Conservation (phyloP, 192 early-diverging fungal genomes). For the Coemansia sp. region DNA sequence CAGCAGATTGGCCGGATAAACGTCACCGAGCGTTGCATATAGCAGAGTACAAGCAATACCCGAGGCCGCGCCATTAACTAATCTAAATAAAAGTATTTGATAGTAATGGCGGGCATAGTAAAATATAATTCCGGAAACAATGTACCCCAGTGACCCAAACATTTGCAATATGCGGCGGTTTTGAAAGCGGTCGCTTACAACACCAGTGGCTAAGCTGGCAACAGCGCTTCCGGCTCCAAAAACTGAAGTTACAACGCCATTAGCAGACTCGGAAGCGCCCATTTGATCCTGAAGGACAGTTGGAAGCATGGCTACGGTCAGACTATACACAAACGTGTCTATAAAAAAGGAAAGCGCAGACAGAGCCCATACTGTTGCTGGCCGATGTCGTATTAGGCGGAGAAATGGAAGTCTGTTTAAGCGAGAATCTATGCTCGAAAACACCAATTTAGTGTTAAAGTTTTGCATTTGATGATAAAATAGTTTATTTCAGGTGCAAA, state of each 20-base stretch:
- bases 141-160: slow-evolving; percentile 18
- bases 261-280: slow-evolving; percentile 31
- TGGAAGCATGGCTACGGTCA: slow-evolving; percentile 34
- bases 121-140: slow-evolving; percentile 24
- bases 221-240: slow-evolving; percentile 29
- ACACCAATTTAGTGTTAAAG: too few species aligned
- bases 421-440: background rate
- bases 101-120: slow-evolving; percentile 28
- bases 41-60: slow-evolving; percentile 30
- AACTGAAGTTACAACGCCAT: slow-evolving; percentile 37
- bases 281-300: slow-evolving; percentile 31
- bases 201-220: slow-evolving; percentile 9
- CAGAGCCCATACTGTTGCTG: slow-evolving; percentile 32
- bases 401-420: background rate
- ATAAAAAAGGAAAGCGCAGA: slow-evolving; percentile 36
- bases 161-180: slow-evolving; percentile 24
- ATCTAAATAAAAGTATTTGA: slow-evolving; percentile 32
- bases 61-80: slow-evolving; percentile 39
- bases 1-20: slow-evolving; percentile 36
- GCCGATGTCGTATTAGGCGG: background rate
- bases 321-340: slow-evolving; percentile 38
- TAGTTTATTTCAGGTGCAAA: background rate
- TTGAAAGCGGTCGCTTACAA: slow-evolving; percentile 26
- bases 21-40: slow-evolving; percentile 40
- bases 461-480: background rate